Evolutionary conservation across 192 early-diverging fungal genomes (phyloP), one percentile per base, ranked within the genome.

Genomic region (Backusella mclennaniae): DNA sequence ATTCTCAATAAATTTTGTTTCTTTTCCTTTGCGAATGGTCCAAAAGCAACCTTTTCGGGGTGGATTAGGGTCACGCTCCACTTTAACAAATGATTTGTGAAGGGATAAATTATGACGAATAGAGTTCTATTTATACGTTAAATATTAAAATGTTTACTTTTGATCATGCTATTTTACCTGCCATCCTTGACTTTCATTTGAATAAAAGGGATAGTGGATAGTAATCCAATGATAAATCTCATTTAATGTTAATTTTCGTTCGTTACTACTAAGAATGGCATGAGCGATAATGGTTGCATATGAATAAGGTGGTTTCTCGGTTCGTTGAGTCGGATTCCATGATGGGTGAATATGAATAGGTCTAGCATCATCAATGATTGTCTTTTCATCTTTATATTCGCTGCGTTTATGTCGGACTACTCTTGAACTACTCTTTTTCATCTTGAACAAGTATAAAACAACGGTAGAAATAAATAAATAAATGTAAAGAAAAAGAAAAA

Each of bases 41-140:
- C 90, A 91, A 81, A 89, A 87, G 53, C 90, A 86, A 7, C 90
- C 91, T 72, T 90, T 90, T 19, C 89, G 90, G 66, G 71, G 87
- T 23, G 84, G 84, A 1, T 89, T 86, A 0, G 79, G 73, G 23
- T 41, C 67, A 2, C 95, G 88, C 2, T 93, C 89, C 26, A 95
- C 82, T 73, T 93, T 91, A 21, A 87, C 82, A 75, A 97, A 97
- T 23, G 85, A 87, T 72, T 90, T 90, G 78, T 96, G 96, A 19
- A 96, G 87, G 12, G 93, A 94, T 26, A 97, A 85, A 76, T 95
- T 95, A 79, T 97, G 95, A 11, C 96, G 86, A 67, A 97, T 91
- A 5, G 95, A 96, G 83, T 96, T 97, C 89, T 95, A 80, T 85
- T 84, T 85, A 35, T 76, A 80, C 74, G 15, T 80, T 29, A 12